Percentiles rank a stretch among this genome's conserved stretches.
Conservation (phyloP, 768 basidiomycete genomes). For the Tylopilus felleus region DNA sequence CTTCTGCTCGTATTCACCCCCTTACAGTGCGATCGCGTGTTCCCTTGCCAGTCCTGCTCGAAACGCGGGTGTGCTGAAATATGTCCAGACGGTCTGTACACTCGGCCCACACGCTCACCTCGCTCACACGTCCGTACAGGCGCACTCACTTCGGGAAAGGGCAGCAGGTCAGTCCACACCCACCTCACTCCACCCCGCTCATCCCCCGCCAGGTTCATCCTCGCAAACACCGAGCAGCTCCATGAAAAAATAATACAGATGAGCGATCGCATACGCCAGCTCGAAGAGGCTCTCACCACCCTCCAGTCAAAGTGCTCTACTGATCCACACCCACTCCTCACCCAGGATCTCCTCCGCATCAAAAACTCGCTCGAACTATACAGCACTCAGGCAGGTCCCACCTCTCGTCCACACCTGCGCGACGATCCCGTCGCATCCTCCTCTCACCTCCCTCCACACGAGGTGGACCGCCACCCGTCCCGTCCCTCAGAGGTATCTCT, state of each 20-base stretch:
- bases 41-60: constrained; percentile 65
- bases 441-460: constrained; percentile 4
- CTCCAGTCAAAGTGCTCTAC: constrained; percentile 40
- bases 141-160: constrained; percentile 58
- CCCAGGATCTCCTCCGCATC: constrained; percentile 56
- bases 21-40: constrained; percentile 57
- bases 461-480: constrained; percentile 1
- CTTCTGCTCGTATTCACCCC: constrained; percentile 6
- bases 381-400: constrained; percentile 28
- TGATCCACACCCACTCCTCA: constrained; percentile 53
- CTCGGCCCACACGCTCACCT: neutral
- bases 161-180: constrained; percentile 48
- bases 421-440: constrained; percentile 15
- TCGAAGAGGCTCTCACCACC: constrained; percentile 55
- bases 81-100: constrained; percentile 51
- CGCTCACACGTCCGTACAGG: constrained; percentile 33
- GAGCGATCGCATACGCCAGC: constrained; percentile 58
- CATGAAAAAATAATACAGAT: constrained; percentile 62
- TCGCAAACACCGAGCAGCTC: constrained; percentile 63
- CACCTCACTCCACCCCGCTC: constrained; percentile 3
- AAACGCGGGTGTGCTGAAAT: constrained; percentile 64
- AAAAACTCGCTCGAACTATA: constrained; percentile 69
- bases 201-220: constrained; percentile 49
- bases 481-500: constrained; percentile 25
- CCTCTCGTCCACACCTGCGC: neutral